phyloP scores from a whole-genome alignment of 2,329 filamentous ascomycete genomes.

The Celoporthe dispersa region DNA sequence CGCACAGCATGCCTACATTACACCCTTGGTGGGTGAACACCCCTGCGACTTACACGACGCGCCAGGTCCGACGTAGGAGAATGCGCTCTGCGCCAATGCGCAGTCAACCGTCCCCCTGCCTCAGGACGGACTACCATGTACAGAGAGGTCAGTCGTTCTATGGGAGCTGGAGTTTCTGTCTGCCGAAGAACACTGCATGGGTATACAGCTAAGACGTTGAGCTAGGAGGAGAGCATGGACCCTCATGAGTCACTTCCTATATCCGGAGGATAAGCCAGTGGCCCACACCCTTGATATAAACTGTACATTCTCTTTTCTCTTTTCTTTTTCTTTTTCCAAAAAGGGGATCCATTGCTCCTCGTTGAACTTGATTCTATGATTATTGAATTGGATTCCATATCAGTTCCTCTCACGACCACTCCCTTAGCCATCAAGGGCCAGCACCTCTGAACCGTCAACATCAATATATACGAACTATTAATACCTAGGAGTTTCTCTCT shows the following conservation, averaged over 20 bases:
- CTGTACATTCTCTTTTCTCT: not conserved
- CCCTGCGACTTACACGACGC: not conserved
- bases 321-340: too few species aligned
- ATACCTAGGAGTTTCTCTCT: not conserved
- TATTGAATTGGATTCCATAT: not conserved
- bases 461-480: not conserved
- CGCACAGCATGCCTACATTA: not conserved
- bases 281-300: not conserved
- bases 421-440: not conserved
- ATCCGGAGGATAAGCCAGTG: not conserved
- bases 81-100: constrained; percentile 14
- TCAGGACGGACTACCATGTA: not conserved
- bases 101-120: not conserved
- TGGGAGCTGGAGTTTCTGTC: not conserved
- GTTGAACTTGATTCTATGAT: not conserved
- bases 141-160: not conserved
- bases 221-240: not conserved
- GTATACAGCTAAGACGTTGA: too few species aligned
- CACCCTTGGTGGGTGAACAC: not conserved
- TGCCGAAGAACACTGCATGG: not conserved
- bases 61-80: constrained; percentile 9
- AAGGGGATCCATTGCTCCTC: not conserved
- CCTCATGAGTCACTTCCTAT: not conserved
- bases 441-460: not conserved
- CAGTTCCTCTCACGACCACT: not conserved